Evolutionary conservation across 441 rosid species (phyloP), one percentile per base, ranked within the genome.

Genomic region (Biscutella laevigata): DNA sequence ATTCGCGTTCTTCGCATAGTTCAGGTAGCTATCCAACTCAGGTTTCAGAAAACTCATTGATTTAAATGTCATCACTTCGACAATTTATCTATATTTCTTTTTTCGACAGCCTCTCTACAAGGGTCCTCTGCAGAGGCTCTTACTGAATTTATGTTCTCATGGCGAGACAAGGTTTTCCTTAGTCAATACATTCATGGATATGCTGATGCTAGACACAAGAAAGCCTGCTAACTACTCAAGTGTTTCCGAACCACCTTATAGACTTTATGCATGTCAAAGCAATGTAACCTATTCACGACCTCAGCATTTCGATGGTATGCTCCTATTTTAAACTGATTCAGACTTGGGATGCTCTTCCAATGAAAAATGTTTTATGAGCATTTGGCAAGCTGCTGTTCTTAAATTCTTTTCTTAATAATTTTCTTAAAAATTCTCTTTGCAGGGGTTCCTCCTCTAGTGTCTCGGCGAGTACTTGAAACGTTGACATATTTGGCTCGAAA

Each of bases 211-310:
- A 35, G 95, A 86, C 72, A 76, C 78, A 37, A 79, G 79, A 61
- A 84, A 70, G 66, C 75, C 84, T 30, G 64, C 43, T 53, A 58
- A 41, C 72, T 53, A 53, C 67, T 61, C 67, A 47, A 80, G 71
- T 71, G 67, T 69, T 57, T 59, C 76, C 24, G 96, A 84, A 70
- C 84, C 94, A 52, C 77, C 81, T 25, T 86, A 74, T 74, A 83
- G 95, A 46, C 92, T 92, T 16, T 88, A 92, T 75, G 95, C 83
- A 53, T 88, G 99, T 72, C 99, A 84, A 76, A 84, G 73, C 71
- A 92, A 82, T 53, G 95, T 82, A 57, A 80, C 81, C 79, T 88
- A 92, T 80, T 86, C 99, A 63, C 95, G 95, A 52, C 95, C 99
- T 14, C 97, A 86, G 50, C 79, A 85, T 50, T 86, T 75, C 43